Evolutionary conservation across 352 stramenopile genomes (phyloP).

Genomic region (Discostella stelligera): DNA sequence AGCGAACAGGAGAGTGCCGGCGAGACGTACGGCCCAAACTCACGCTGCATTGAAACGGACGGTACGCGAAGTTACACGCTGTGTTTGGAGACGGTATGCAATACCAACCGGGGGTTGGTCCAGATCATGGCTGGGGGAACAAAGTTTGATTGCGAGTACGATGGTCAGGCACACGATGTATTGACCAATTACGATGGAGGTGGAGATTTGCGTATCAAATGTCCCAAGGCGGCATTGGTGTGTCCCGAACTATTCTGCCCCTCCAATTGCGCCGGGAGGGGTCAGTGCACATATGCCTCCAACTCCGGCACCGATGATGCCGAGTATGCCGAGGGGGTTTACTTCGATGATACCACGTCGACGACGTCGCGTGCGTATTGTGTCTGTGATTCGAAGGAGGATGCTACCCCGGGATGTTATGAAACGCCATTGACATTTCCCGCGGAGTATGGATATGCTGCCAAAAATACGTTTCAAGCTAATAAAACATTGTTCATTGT

Average conservation of each 20-base stretch:
- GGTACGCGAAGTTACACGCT: constrained; percentile 37
- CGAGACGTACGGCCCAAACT: constrained; percentile 37
- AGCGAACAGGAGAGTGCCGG: constrained; percentile 33
- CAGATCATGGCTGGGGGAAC: constrained; percentile 36
- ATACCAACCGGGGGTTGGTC: constrained; percentile 21
- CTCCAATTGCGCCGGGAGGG: constrained; percentile 44
- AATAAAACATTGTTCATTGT: constrained; percentile 47
- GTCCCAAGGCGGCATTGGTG: constrained; percentile 41
- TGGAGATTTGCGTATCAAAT: constrained; percentile 38
- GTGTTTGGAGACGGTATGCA: constrained; percentile 46
- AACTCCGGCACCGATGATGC: constrained; percentile 6
- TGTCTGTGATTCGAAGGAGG: constrained; percentile 28
- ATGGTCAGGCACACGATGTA: constrained; percentile 42
- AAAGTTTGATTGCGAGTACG: constrained; percentile 33
- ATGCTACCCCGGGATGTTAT: constrained; percentile 35
- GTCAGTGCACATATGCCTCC: constrained; percentile 30
- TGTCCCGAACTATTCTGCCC: constrained; percentile 53
- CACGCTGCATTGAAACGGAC: constrained; percentile 46
- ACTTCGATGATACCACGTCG: background rate
- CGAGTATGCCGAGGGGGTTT: background rate
- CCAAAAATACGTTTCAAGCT: constrained; percentile 18
- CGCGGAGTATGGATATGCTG: constrained; percentile 19
- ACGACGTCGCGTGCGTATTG: constrained; percentile 18
- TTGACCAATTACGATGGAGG: constrained; percentile 21
- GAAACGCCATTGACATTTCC: constrained; percentile 23